These are phyloP conservation scores for Boletus pseudo-olivaceus DNA, from an alignment of 768 basidiomycete species.

Conservation along the genomic window DNA sequence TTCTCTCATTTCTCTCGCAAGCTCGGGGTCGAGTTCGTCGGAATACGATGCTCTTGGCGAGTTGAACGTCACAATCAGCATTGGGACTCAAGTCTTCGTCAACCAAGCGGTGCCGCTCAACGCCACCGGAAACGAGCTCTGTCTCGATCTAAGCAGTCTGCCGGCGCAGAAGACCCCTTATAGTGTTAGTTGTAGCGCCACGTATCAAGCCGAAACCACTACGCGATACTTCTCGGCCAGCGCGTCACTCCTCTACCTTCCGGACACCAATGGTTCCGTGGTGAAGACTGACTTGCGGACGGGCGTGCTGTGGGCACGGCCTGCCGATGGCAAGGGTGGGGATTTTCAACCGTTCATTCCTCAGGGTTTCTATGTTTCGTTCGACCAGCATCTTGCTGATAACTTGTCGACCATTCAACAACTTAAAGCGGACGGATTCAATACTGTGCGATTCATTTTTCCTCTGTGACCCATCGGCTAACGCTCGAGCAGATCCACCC, in stretches of 20 bases:
- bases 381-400: constrained; percentile 48
- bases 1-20: constrained; percentile 26
- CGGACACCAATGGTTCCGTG: constrained; percentile 33
- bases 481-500: constrained; percentile 60
- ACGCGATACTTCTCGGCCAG: constrained; percentile 31
- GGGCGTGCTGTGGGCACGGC: constrained; percentile 41
- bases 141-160: constrained; percentile 31
- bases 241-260: constrained; percentile 40
- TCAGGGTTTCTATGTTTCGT: constrained; percentile 70
- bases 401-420: constrained; percentile 53
- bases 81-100: constrained; percentile 22
- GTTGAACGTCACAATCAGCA: constrained; percentile 30
- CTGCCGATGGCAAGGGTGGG: constrained; percentile 20
- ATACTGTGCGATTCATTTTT: constrained; percentile 13
- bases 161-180: constrained; percentile 29
- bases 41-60: constrained; percentile 4
- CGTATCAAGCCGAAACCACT: constrained; percentile 11
- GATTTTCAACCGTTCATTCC: constrained; percentile 49
- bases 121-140: constrained; percentile 33
- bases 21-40: not conserved
- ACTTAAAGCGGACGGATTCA: constrained; percentile 54
- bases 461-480: constrained; percentile 10
- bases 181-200: constrained; percentile 35
- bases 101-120: constrained; percentile 36
- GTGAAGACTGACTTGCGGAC: constrained; percentile 49